Base-by-base conservation (phyloP, 1,284 basidiomycete genomes). In the Heterobasidion parviporum region DNA sequence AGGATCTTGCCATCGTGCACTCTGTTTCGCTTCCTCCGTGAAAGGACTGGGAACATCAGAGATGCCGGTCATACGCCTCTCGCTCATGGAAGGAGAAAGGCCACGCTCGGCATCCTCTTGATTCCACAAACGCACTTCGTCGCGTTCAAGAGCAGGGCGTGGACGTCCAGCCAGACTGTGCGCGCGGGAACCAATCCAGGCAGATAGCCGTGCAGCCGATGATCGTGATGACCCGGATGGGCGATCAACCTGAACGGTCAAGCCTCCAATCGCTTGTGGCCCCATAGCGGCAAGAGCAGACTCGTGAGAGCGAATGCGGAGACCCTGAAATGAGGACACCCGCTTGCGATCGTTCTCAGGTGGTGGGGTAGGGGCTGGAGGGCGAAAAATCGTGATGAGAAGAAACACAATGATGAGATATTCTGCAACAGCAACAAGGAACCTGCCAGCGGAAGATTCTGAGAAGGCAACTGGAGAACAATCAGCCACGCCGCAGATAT, bases 391-490 rank as follows among this genome's bases (percentile, higher is more conserved):
- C 36, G 69, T 65, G 46, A 85, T 72, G 57, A 85, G 75, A 58
- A 78, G 68, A 63, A 77, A 80, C 20, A 88, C 69, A 54, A 86
- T 73, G 44, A 85, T 66, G 48, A 83, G 74, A 63, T 84, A 89
- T n/a, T 85, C 59, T 63, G 86, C 83, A 49, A 83, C 67, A 15
- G 81, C 82, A 62, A 84, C 81, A 56, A 90, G 73, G 62, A 89
- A 80, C 46, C 85, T 81, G n/a, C 87, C 88, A 5, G 86, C 69
- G 8, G 76, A 74, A 9, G 80, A 80, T 67, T 89, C 87, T 1
- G 86, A 80, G 63, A 89, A 88, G 56, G 74, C 69, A 64, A 84
- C 87, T 89, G 35, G 46, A 38, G 7, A 43, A 50, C n/a, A 32
- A 54, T 47, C 7, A 57, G 54, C 41, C 18, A 43, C 55, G 43